Percentiles rank a stretch among this genome's conserved stretches.
Evolutionary conservation across 192 early-diverging fungal genomes (phyloP).

Genomic region (Cetraspora pellucida): DNA sequence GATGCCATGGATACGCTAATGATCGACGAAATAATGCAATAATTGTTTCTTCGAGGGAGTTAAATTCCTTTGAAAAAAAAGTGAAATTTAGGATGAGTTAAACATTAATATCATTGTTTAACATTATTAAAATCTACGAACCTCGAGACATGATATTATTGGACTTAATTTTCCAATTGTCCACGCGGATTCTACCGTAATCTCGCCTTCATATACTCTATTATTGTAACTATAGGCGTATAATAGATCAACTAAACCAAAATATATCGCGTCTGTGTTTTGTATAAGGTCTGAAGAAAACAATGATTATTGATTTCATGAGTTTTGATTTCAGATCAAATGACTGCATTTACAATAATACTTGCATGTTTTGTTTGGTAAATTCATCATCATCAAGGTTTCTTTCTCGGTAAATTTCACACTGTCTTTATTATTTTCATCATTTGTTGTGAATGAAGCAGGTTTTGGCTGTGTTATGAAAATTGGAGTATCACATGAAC

Average conservation of each 20-base stretch:
- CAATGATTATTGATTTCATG: neutral
- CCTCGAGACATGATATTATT: constrained; percentile 79
- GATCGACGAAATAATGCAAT: constrained; percentile 75
- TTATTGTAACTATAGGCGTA: constrained; percentile 92
- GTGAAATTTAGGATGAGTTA: neutral
- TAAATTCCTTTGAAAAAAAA: constrained; percentile 50
- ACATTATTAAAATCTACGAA: constrained; percentile 19
- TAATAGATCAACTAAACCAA: constrained; percentile 87
- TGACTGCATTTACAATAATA: neutral
- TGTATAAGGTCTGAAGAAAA: constrained; percentile 60
- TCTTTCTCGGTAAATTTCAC: constrained; percentile 71
- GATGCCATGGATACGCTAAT: constrained; percentile 85
- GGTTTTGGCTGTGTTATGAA: no score
- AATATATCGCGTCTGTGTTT: constrained; percentile 69
- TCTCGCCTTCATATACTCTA: constrained; percentile 81
- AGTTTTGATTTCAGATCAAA: no score
- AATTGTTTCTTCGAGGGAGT: constrained; percentile 61
- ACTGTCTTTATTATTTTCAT: constrained; percentile 30
- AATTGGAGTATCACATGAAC: no score
- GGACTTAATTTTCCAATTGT: constrained; percentile 83
- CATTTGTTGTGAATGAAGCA: neutral
- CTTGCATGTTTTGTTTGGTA: constrained; percentile 83
- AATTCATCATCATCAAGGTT: constrained; percentile 66
- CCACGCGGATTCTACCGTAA: constrained; percentile 89
- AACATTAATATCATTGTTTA: neutral